phyloP scores from a whole-genome alignment of 192 early-diverging fungal genomes.

The Helicostylum pulchrum region DNA sequence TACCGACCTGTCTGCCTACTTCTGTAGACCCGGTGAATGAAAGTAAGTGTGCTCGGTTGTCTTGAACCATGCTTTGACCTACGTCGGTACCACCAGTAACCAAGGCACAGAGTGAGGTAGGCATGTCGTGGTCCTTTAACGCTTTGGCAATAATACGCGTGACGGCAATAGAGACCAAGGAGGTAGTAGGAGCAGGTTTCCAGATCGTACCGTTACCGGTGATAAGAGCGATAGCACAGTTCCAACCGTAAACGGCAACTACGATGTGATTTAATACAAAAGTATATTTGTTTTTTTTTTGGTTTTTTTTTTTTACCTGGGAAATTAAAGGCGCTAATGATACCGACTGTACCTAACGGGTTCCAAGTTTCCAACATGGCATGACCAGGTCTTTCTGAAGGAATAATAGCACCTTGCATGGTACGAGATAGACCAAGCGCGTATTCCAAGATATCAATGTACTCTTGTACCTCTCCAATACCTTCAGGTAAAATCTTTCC shows the following conservation, averaged over 20 bases:
- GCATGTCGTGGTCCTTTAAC: slow-evolving; percentile 74
- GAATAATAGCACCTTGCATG: slow-evolving; percentile 80
- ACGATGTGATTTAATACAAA: background rate
- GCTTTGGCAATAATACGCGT: slow-evolving; percentile 84
- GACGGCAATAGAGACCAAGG: slow-evolving; percentile 81
- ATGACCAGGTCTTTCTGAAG: slow-evolving; percentile 88
- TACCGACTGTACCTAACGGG: slow-evolving; percentile 86
- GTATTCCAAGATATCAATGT: slow-evolving; percentile 92
- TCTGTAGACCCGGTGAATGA: slow-evolving; percentile 92
- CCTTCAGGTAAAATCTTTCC: slow-evolving; percentile 95
- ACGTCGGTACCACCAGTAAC: slow-evolving; percentile 83
- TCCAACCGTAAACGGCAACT: slow-evolving; percentile 91
- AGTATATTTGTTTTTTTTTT: background rate
- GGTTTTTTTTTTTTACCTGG: slow-evolving; percentile 46
- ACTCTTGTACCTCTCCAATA: slow-evolving; percentile 94
- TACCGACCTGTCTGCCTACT: slow-evolving; percentile 71
- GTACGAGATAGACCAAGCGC: slow-evolving; percentile 82
- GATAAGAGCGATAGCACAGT: slow-evolving; percentile 82
- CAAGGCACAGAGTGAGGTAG: slow-evolving; percentile 80
- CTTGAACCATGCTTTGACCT: slow-evolving; percentile 69
- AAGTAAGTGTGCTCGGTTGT: slow-evolving; percentile 71
- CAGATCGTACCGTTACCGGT: slow-evolving; percentile 91
- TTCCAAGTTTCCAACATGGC: slow-evolving; percentile 96
- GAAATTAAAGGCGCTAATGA: slow-evolving; percentile 96
- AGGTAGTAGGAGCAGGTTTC: slow-evolving; percentile 81